A percentile compares a stretch with the other conserved stretches of the same genome.
Conservation (phyloP, 768 basidiomycete genomes). For the Mrakia blollopis region DNA sequence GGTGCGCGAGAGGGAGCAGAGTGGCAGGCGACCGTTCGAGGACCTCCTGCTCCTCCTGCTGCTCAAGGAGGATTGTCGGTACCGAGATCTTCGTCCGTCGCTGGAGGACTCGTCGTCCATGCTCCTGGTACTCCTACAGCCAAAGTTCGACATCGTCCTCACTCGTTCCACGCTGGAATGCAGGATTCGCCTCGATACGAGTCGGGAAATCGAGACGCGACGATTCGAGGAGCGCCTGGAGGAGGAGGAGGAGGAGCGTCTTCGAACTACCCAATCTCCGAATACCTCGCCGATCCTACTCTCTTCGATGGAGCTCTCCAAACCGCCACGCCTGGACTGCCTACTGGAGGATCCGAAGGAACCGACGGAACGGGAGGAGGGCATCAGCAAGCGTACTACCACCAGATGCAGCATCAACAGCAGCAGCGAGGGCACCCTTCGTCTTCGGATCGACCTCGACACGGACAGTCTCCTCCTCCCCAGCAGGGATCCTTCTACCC, state of each 20-base stretch:
- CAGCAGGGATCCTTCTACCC: background rate
- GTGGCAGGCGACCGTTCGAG: conserved; percentile 23
- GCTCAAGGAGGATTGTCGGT: background rate
- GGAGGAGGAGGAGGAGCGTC: background rate
- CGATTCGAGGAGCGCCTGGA: background rate
- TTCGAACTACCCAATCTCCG: background rate
- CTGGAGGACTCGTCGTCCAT: background rate
- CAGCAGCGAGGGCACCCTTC: background rate
- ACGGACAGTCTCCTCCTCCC: background rate
- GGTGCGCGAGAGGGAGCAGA: background rate
- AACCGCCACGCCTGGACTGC: conserved; percentile 17
- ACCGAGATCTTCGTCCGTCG: background rate
- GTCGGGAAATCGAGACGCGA: conserved; percentile 5
- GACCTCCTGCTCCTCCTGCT: background rate
- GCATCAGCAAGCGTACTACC: background rate
- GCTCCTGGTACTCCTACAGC: background rate
- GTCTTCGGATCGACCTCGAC: background rate
- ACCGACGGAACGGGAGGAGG: background rate
- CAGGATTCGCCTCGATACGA: background rate
- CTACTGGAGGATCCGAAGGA: background rate
- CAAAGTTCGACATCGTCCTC: conserved; percentile 9
- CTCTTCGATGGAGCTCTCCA: conserved; percentile 28
- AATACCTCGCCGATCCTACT: conserved; percentile 19
- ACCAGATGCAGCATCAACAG: conserved; percentile 11
- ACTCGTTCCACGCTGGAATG: conserved; percentile 28